These are phyloP conservation scores for Clitoria ternatea DNA, from an alignment of 306 rosid genomes.

Conservation along the genomic window DNA sequence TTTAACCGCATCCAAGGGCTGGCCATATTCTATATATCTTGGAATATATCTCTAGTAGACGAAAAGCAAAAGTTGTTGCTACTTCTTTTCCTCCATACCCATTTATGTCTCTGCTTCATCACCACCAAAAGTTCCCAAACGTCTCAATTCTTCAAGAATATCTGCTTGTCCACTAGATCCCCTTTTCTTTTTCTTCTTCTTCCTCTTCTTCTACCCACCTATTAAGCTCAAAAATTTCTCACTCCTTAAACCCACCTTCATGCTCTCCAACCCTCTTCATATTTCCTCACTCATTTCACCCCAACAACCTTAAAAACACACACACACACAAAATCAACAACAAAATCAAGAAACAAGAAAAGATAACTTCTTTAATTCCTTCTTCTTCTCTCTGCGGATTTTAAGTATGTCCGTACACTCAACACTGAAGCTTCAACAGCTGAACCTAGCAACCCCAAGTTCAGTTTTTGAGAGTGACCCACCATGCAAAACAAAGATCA, in stretches of 20 bases:
- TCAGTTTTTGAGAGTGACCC: slow-evolving; percentile 22
- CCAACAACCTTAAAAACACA: not conserved
- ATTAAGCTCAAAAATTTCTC: not conserved
- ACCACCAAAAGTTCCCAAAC: slow-evolving; percentile 21
- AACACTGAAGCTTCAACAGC: slow-evolving; percentile 6
- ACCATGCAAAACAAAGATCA: slow-evolving; percentile 21
- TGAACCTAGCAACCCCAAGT: slow-evolving; percentile 19
- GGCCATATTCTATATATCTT: slow-evolving; percentile 15
- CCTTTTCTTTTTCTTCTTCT: too few species aligned
- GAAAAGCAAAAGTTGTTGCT: slow-evolving; percentile 25
- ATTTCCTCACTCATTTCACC: not conserved
- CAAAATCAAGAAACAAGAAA: too few species aligned
- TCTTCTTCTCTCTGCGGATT: not conserved
- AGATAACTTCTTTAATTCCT: too few species aligned
- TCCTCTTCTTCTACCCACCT: not conserved
- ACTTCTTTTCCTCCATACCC: not conserved
- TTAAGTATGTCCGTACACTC: slow-evolving; percentile 28
- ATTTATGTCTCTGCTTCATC: slow-evolving; percentile 8
- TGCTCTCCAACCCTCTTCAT: not conserved
- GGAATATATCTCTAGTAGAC: slow-evolving; percentile 18
- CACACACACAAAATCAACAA: too few species aligned
- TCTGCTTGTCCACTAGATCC: slow-evolving; percentile 18
- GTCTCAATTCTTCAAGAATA: slow-evolving; percentile 16
- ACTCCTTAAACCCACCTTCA: not conserved
- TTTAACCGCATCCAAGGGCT: slow-evolving; percentile 12